Evolutionary conservation across 305 asterid species (phyloP).

Genomic region (Solanum aculeatissimum): DNA sequence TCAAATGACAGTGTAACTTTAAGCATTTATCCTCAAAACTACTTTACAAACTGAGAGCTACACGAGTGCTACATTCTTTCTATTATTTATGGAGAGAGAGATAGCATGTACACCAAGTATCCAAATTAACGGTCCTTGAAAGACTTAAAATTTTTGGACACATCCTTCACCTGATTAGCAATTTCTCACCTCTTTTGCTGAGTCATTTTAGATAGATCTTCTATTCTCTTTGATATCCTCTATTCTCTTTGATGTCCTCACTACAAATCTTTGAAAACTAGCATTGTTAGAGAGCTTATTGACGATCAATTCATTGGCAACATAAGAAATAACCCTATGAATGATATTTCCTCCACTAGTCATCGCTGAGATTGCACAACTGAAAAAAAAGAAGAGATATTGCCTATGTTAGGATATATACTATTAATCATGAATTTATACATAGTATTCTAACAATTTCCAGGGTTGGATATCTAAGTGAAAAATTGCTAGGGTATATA

Average conservation of each 20-base stretch:
- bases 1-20: neutral
- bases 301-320: too few species aligned
- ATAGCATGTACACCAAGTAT: neutral
- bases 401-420: too few species aligned
- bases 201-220: constrained; percentile 37
- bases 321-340: too few species aligned
- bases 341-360: too few species aligned
- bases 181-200: constrained; percentile 47
- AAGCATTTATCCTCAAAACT: neutral
- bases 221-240: too few species aligned
- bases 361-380: too few species aligned
- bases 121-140: neutral
- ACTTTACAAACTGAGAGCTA: neutral
- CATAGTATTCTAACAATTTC: too few species aligned
- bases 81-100: neutral
- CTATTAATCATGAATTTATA: too few species aligned
- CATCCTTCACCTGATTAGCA: constrained; percentile 55
- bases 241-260: constrained; percentile 57
- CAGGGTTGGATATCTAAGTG: too few species aligned
- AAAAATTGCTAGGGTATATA: too few species aligned
- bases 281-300: too few species aligned
- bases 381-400: too few species aligned
- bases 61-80: neutral
- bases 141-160: constrained; percentile 20
- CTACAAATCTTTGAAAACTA: constrained; percentile 74